These are phyloP conservation scores for Monosporascus sp. DNA, from an alignment of 2,329 filamentous ascomycete species.

Conservation along the genomic window DNA sequence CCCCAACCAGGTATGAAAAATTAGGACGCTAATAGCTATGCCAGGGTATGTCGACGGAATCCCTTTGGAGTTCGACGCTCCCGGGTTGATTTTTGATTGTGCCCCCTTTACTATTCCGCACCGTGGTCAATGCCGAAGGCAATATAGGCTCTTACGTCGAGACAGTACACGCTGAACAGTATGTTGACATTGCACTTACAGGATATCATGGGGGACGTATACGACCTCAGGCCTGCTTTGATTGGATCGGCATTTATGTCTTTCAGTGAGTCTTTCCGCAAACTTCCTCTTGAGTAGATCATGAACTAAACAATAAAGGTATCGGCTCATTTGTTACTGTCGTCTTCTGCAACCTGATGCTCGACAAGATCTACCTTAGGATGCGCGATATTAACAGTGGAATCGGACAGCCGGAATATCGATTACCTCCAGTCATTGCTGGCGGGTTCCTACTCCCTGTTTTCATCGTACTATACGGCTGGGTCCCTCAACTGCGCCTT, in stretches of 20 bases:
- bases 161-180: no score
- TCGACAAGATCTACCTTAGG: slow-evolving; percentile 50
- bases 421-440: slow-evolving; percentile 46
- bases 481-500: slow-evolving; percentile 39
- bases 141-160: no score
- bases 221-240: slow-evolving; percentile 44
- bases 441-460: slow-evolving; percentile 42
- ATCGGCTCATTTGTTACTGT: slow-evolving; percentile 44
- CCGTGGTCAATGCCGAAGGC: no score
- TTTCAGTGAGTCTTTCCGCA: slow-evolving; percentile 40
- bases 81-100: no score
- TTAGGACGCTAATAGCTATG: no score
- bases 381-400: slow-evolving; percentile 36
- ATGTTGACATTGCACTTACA: not conserved
- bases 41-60: not conserved
- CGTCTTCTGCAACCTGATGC: slow-evolving; percentile 41
- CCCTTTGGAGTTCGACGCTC: no score
- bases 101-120: no score
- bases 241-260: slow-evolving; percentile 49
- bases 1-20: not conserved
- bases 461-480: slow-evolving; percentile 43
- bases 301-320: slow-evolving; percentile 28
- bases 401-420: slow-evolving; percentile 46
- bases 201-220: slow-evolving; percentile 42
- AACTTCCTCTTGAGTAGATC: no score